A percentile compares a stretch with the other conserved stretches of the same genome.
Evolutionary conservation across 2,329 filamentous ascomycete species (phyloP).

Genomic region (Fusarium nurragi): DNA sequence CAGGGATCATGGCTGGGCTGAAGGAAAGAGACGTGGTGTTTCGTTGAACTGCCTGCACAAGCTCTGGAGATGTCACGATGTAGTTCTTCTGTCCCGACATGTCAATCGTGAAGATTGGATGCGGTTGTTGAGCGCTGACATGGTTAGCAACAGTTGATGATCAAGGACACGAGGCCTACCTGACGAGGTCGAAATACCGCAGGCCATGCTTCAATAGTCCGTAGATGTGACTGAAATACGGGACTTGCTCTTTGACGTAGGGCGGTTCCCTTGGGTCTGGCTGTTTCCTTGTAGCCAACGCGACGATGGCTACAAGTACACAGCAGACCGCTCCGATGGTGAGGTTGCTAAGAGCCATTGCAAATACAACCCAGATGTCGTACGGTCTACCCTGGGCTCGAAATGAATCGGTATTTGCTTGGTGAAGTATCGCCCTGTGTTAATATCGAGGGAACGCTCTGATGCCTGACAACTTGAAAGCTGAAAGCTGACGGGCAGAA

Average conservation of each 20-base stretch:
- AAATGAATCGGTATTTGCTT: too few species aligned
- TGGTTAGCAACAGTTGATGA: background rate
- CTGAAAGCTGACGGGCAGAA: background rate
- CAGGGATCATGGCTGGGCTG: conserved; percentile 33
- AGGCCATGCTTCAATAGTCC: conserved; percentile 30
- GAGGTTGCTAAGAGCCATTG: conserved; percentile 18
- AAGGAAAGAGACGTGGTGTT: conserved; percentile 29
- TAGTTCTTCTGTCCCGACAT: conserved; percentile 37
- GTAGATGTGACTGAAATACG: conserved; percentile 31
- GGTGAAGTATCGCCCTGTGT: background rate
- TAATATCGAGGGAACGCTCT: background rate
- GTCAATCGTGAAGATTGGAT: conserved; percentile 40
- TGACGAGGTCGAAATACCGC: conserved; percentile 32
- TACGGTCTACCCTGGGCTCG: background rate
- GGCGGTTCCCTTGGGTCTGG: conserved; percentile 29
- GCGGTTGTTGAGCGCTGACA: conserved; percentile 26
- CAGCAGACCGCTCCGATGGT: conserved; percentile 18
- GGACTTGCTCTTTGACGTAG: conserved; percentile 18
- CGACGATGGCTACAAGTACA: conserved; percentile 8
- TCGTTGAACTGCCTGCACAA: conserved; percentile 33
- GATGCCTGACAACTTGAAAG: background rate
- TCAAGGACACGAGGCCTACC: background rate
- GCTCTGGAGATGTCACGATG: conserved; percentile 37
- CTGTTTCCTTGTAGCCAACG: background rate
- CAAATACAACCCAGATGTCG: accelerated